These are phyloP conservation scores for Chaetoscypha palmicola DNA, from an alignment of 2,329 filamentous ascomycete species.

Conservation along the genomic window DNA sequence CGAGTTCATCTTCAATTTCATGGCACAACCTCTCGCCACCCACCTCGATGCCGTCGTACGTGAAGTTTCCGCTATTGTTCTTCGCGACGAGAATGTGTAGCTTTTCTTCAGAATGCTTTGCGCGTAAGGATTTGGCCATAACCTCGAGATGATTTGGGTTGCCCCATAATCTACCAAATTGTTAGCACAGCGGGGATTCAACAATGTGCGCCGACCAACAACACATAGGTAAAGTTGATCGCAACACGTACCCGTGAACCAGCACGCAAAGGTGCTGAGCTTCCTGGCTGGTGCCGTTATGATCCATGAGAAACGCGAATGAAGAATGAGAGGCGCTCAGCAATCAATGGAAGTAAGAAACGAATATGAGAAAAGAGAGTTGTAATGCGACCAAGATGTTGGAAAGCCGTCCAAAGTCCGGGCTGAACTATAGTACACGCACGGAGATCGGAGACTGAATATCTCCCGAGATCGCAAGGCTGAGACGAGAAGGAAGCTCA, in stretches of 20 bases:
- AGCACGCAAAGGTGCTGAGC: conserved; percentile 70
- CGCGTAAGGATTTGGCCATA: conserved; percentile 58
- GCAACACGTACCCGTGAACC: conserved; percentile 51
- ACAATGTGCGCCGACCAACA: too few species aligned
- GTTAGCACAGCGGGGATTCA: too few species aligned
- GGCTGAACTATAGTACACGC: not conserved
- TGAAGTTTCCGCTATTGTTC: conserved; percentile 66
- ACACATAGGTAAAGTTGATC: not conserved
- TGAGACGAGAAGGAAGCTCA: too few species aligned
- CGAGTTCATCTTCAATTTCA: conserved; percentile 60
- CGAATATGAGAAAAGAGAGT: not conserved
- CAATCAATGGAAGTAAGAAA: not conserved
- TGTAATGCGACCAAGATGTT: not conserved
- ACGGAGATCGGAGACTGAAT: too few species aligned
- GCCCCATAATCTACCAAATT: conserved; percentile 59
- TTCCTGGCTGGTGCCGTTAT: conserved; percentile 43
- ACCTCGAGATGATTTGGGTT: conserved; percentile 67
- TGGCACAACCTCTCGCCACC: conserved; percentile 60
- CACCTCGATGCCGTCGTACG: conserved; percentile 62
- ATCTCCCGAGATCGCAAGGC: not conserved
- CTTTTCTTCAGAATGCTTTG: conserved; percentile 51
- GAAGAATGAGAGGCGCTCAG: conserved; percentile 27
- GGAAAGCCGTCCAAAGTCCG: not conserved
- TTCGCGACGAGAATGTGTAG: conserved; percentile 66
- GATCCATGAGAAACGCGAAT: conserved; percentile 38